Conservation (phyloP, 164 flowering plant species). For the Taxillus chinensis region DNA sequence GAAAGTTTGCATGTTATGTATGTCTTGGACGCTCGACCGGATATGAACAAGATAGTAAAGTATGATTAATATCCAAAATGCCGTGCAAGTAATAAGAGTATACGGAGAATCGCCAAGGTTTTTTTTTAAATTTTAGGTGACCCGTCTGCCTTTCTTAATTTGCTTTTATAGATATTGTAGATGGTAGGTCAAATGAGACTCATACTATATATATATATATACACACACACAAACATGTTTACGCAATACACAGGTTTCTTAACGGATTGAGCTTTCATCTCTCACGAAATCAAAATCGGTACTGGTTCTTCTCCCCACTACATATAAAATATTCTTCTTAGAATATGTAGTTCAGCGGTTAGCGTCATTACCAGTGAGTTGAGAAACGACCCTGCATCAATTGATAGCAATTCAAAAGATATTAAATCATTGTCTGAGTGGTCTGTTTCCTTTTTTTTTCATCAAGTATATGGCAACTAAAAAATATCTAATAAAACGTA, state of each 20-base stretch:
- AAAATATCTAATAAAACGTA: too few relatives aligned
- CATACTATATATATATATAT: background rate
- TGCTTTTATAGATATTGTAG: conserved; percentile 14
- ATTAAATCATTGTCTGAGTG: too few relatives aligned
- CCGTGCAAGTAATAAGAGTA: conserved; percentile 10
- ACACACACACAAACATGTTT: background rate
- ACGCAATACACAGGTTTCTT: conserved; percentile 22
- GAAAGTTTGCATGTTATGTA: too few relatives aligned
- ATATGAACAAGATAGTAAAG: too few relatives aligned
- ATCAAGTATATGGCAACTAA: too few relatives aligned
- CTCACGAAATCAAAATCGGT: conserved; percentile 35
- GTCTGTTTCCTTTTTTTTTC: too few relatives aligned
- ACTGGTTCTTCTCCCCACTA: background rate
- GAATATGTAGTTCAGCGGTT: conserved; percentile 15
- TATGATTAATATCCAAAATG: conserved; percentile 3
- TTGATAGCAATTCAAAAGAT: background rate
- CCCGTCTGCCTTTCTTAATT: conserved; percentile 15
- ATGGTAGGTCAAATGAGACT: conserved; percentile 28
- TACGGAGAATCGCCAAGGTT: background rate
- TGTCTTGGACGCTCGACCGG: too few relatives aligned
- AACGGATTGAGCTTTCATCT: conserved; percentile 38
- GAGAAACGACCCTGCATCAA: background rate
- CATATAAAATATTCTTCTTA: conserved; percentile 12
- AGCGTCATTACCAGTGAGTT: conserved; percentile 11
- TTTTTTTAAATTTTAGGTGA: conserved; percentile 21